Conservation (phyloP, 2,329 filamentous ascomycete genomes). For the Aspergillus alliaceus region DNA sequence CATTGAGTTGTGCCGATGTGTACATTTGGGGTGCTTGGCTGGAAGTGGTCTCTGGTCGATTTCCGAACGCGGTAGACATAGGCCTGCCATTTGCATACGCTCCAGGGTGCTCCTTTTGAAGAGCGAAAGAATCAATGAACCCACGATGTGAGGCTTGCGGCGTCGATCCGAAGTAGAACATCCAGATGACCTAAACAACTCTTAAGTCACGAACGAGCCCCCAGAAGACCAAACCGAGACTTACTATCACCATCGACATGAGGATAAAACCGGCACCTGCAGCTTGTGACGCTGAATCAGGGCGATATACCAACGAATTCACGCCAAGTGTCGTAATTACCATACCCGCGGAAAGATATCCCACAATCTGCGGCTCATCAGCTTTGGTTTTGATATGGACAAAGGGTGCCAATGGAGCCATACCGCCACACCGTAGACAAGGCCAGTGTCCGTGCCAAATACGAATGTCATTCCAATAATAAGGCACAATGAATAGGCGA, state of each 20-base stretch:
- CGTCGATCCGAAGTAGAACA: conserved; percentile 96
- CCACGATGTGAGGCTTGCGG: conserved; percentile 82
- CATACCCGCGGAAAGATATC: conserved; percentile 79
- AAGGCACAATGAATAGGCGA: conserved; percentile 80
- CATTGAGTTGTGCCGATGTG: conserved; percentile 89
- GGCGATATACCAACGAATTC: conserved; percentile 79
- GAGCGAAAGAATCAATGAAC: conserved; percentile 92
- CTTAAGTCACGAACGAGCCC: conserved; percentile 7
- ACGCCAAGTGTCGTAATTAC: conserved; percentile 84
- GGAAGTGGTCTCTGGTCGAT: conserved; percentile 79
- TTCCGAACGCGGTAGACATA: conserved; percentile 71
- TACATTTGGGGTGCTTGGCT: conserved; percentile 87
- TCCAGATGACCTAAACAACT: conserved; percentile 83
- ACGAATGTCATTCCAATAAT: conserved; percentile 79
- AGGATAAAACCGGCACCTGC: conserved; percentile 91
- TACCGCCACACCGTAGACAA: conserved; percentile 87
- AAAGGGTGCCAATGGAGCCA: conserved; percentile 24
- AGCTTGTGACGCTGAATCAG: conserved; percentile 71
- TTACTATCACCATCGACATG: conserved; percentile 85
- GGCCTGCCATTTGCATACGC: conserved; percentile 64
- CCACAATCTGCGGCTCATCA: conserved; percentile 64
- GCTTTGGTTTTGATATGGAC: conserved; percentile 8
- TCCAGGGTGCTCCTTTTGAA: conserved; percentile 75
- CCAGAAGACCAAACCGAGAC: conserved; percentile 34
- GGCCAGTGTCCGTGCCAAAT: conserved; percentile 77